Evolutionary conservation across 1,139 yeast species (phyloP).

Genomic region (Meyerozyma elateridarum): DNA sequence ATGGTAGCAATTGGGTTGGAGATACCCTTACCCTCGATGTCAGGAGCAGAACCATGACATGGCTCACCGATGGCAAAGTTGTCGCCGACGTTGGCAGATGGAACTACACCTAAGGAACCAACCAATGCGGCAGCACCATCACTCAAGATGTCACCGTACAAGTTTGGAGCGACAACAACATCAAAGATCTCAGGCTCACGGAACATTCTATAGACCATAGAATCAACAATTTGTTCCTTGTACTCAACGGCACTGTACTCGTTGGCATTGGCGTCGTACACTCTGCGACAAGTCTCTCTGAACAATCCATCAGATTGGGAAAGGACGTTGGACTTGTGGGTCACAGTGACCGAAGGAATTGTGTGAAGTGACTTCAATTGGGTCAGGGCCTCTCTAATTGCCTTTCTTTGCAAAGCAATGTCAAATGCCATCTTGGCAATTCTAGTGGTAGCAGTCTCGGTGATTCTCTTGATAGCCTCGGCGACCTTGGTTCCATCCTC

Average conservation of each 20-base stretch:
- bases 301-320: slow-evolving; percentile 92
- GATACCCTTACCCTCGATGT: slow-evolving; percentile 91
- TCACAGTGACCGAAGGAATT: slow-evolving; percentile 76
- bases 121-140: slow-evolving; percentile 99
- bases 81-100: slow-evolving; percentile 97
- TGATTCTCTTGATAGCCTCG: slow-evolving; percentile 94
- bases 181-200: slow-evolving; percentile 96
- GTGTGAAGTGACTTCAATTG: slow-evolving; percentile 36
- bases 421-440: slow-evolving; percentile 91
- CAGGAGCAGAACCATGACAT: slow-evolving; percentile 99
- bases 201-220: slow-evolving; percentile 98
- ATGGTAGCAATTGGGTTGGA: slow-evolving; percentile 97
- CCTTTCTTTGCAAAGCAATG: slow-evolving; percentile 87
- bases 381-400: slow-evolving; percentile 59
- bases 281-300: slow-evolving; percentile 83
- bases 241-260: slow-evolving; percentile 55
- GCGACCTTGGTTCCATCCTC: slow-evolving; percentile 77
- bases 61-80: slow-evolving; percentile 97
- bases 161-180: slow-evolving; percentile 96
- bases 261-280: slow-evolving; percentile 63
- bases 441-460: slow-evolving; percentile 78
- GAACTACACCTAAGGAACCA: slow-evolving; percentile 97
- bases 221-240: slow-evolving; percentile 96
- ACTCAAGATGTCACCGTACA: slow-evolving; percentile 93
- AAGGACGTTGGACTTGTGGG: slow-evolving; percentile 94